Percentiles rank a stretch among this genome's conserved stretches.
Evolutionary conservation across 371 early-diverging fungal species (phyloP).

Genomic region (Rhizopus microsporus): DNA sequence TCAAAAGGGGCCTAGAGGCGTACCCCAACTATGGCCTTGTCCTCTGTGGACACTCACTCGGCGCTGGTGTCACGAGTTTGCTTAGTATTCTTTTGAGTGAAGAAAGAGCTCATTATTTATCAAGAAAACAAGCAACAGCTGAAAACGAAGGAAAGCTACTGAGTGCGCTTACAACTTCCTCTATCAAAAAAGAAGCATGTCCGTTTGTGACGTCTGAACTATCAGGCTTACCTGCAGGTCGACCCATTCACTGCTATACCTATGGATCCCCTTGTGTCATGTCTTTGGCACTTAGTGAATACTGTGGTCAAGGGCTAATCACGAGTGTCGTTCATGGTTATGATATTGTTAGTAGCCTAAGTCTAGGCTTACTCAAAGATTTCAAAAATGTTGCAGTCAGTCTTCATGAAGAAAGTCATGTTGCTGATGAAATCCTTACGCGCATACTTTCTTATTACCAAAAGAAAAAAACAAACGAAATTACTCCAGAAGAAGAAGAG

Average conservation of each 20-base stretch:
- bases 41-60: conserved; percentile 80
- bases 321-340: conserved; percentile 74
- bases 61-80: conserved; percentile 78
- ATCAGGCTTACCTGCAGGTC: conserved; percentile 68
- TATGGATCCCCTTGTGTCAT: conserved; percentile 78
- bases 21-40: conserved; percentile 78
- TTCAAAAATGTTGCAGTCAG: conserved; percentile 75
- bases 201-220: conserved; percentile 66
- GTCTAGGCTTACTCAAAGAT: conserved; percentile 72
- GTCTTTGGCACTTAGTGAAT: conserved; percentile 64
- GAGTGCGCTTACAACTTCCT: conserved; percentile 28
- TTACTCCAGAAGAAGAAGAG: conserved; percentile 28
- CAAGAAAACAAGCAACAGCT: conserved; percentile 23
- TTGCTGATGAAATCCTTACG: conserved; percentile 72
- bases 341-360: conserved; percentile 74
- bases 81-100: conserved; percentile 72
- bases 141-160: conserved; percentile 14
- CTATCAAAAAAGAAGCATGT: conserved; percentile 8
- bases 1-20: conserved; percentile 61
- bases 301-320: conserved; percentile 67
- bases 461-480: conserved; percentile 22
- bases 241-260: conserved; percentile 78
- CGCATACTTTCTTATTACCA: conserved; percentile 55
- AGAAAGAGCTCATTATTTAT: conserved; percentile 38
- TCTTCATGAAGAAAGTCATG: conserved; percentile 61